Base-by-base conservation (phyloP, 345 rosid species). In the Hibiscus tridactylites region DNA sequence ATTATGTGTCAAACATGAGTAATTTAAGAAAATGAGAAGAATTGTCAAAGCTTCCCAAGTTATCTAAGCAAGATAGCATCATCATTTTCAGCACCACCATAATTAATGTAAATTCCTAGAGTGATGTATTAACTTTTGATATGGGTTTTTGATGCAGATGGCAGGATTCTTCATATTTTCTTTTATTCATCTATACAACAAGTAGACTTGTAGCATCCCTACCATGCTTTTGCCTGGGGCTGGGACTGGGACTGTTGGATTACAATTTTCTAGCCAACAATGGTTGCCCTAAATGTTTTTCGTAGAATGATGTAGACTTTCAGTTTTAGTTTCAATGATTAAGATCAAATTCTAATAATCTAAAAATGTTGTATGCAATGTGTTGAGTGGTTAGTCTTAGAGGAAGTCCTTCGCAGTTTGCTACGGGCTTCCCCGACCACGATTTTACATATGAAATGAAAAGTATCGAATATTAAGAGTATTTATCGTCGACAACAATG, bases 131-230 rank as follows among this genome's bases (percentile, higher is more conserved):
- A 29, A 13, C 26, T 6, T 58, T 37, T 21, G 19, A 68, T 26
- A 3, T 73, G 19, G 19, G 5, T 44, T 73, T 49, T 64, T 29
- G 28, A 28, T 85, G 81, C 92, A 90, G 96, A 86, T 90, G 96
- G 84, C 85, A 1, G 96, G 92, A 11, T 87, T 88, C 87, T 85
- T 90, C 69, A 74, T 90, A 79, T 88, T 90, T 88, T 86, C 88
- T 68, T 54, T 86, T 35, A 81, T 78, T 73, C 89, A 85, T 79
- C 82, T 86, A 56, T 88, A 90, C 85, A 80, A 68, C 87, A 90
- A 85, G 84, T 88, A 83, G 78, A 29, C 28, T 42, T 35, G 49
- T 35, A 62, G 28, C 49, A 35, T 35, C 49, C 67, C 11, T n/a
- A 35, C 24, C 67, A 62, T 31, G 46, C 65, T 42, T 6, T 39